These are phyloP conservation scores for Noccaea caerulescens DNA, from an alignment of 345 rosid species.

Conservation along the genomic window DNA sequence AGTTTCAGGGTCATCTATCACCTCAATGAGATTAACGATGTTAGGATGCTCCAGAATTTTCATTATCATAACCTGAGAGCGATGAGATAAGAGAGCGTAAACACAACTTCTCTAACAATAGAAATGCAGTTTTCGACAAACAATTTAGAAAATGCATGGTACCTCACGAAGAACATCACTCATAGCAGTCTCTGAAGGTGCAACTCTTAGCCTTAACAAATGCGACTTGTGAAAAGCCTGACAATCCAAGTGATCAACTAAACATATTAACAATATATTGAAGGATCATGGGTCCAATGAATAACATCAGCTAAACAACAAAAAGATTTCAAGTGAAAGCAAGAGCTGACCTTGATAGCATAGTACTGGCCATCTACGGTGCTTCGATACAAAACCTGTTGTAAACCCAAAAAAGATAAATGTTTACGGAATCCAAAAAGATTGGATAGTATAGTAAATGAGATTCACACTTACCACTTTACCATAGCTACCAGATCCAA, in stretches of 20 bases:
- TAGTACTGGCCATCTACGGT: slow-evolving; percentile 73
- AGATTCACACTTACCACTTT: slow-evolving; percentile 81
- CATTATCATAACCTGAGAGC: slow-evolving; percentile 84
- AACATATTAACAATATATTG: neutral
- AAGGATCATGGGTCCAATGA: slow-evolving; percentile 4
- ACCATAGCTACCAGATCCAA: slow-evolving; percentile 99
- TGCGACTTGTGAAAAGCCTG: slow-evolving; percentile 98
- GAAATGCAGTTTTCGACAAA: neutral
- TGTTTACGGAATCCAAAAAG: too few relatives aligned
- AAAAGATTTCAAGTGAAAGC: slow-evolving; percentile 8
- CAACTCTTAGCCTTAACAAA: slow-evolving; percentile 79
- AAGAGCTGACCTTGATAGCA: slow-evolving; percentile 81
- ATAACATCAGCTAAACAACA: neutral
- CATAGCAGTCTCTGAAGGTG: slow-evolving; percentile 99
- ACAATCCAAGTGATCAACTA: slow-evolving; percentile 30
- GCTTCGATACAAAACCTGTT: slow-evolving; percentile 84
- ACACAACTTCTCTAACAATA: slow-evolving; percentile 3
- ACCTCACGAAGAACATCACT: slow-evolving; percentile 97
- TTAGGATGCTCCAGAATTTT: slow-evolving; percentile 94
- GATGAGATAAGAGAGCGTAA: slow-evolving; percentile 12
- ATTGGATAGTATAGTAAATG: slow-evolving; percentile 11
- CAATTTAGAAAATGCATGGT: slow-evolving; percentile 20
- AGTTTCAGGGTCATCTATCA: slow-evolving; percentile 92
- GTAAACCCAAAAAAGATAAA: slow-evolving; percentile 9
- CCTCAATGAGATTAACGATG: slow-evolving; percentile 94